phyloP scores from a whole-genome alignment of 805 yeast species.

The Martiniozyma abietophila region DNA sequence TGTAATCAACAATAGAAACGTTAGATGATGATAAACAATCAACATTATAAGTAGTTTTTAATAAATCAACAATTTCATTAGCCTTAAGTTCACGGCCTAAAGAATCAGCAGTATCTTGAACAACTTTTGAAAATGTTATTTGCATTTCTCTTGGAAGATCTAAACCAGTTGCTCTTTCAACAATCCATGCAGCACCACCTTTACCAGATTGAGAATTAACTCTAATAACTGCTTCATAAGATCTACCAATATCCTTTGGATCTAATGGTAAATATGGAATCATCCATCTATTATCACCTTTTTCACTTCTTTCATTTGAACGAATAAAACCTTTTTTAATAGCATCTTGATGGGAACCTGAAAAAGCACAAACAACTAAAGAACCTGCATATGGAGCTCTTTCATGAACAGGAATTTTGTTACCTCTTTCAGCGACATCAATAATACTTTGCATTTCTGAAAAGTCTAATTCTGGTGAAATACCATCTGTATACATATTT shows the following conservation, averaged over 20 bases:
- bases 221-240: conserved; percentile 73
- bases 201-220: conserved; percentile 84
- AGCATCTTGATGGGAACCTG: conserved; percentile 42
- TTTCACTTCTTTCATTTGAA: conserved; percentile 40
- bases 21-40: conserved; percentile 27
- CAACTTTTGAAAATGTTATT: conserved; percentile 55
- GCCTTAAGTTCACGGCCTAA: conserved; percentile 63
- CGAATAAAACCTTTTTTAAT: conserved; percentile 32
- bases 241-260: conserved; percentile 74
- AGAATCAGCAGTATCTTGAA: conserved; percentile 55
- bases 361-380: conserved; percentile 69
- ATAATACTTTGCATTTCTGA: conserved; percentile 59
- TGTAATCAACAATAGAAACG: conserved; percentile 34
- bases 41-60: conserved; percentile 47
- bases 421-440: conserved; percentile 65
- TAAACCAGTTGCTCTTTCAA: conserved; percentile 58
- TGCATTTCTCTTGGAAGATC: conserved; percentile 69
- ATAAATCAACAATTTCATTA: conserved; percentile 51
- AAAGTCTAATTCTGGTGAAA: conserved; percentile 61
- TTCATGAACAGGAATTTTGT: conserved; percentile 64
- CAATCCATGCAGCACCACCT: conserved; percentile 83
- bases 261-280: conserved; percentile 74
- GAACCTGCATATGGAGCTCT: conserved; percentile 80
- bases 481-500: conserved; percentile 72
- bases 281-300: conserved; percentile 49